Evolutionary conservation across 2,329 filamentous ascomycete species (phyloP).

Genomic region (Diaporthe aspalathi): DNA sequence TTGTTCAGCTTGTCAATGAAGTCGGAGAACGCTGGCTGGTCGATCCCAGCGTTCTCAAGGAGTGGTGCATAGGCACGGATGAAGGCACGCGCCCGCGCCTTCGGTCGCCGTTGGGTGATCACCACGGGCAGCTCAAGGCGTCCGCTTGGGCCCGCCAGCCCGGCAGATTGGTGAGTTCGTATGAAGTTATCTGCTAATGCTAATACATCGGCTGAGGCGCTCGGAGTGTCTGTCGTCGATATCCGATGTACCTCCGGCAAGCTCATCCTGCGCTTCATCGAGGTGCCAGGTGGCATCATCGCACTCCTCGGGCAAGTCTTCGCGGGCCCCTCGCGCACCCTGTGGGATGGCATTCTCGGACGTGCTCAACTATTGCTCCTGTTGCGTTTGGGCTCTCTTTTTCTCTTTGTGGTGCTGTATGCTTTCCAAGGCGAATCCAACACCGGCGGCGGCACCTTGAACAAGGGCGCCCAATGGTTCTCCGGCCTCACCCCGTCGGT

Average conservation of each 20-base stretch:
- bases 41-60: constrained; percentile 58
- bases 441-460: constrained; percentile 38
- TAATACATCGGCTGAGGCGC: not conserved
- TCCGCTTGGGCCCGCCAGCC: not conserved
- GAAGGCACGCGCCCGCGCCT: constrained; percentile 60
- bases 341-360: not conserved
- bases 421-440: constrained; percentile 41
- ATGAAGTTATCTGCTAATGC: constrained; percentile 33
- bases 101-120: constrained; percentile 63
- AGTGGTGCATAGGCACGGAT: constrained; percentile 64
- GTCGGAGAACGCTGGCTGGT: constrained; percentile 59
- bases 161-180: constrained; percentile 1
- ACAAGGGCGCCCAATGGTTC: constrained; percentile 37
- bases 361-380: not conserved
- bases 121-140: constrained; percentile 59
- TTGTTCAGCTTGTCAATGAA: constrained; percentile 61
- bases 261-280: constrained; percentile 36
- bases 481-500: not conserved
- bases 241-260: not conserved
- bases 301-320: not conserved
- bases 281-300: constrained; percentile 35
- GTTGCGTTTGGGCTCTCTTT: constrained; percentile 35
- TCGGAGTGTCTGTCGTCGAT: not conserved
- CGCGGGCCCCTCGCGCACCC: not conserved
- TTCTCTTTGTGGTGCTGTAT: constrained; percentile 41